Evolutionary conservation across 2,329 filamentous ascomycete species (phyloP), one percentile per base, ranked within the genome.

Genomic region (Aureobasidium sp.): DNA sequence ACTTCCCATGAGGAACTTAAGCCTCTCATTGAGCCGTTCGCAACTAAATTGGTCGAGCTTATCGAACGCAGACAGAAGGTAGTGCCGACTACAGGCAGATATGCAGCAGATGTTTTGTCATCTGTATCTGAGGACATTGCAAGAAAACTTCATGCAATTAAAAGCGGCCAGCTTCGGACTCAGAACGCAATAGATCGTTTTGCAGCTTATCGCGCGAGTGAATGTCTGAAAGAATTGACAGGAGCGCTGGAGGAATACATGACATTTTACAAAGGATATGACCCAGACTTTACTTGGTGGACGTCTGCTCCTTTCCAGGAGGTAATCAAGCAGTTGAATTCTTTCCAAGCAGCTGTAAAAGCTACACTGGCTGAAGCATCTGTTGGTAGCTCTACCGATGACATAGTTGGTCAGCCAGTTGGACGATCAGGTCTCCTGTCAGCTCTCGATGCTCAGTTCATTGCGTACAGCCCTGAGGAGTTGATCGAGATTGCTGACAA

Each of bases 201-300:
- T 12, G 76, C 72, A 4, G 80, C 80, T 0, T 80, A 77, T 64
- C 78, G 79, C 29, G 81, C 81, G 5, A 75, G 75, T 3, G 76
- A 75, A 17, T 75, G 75, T 0, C 68, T 82, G 0, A 67, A 68
- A 5, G 70, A 77, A 29, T 68, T 85, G 5, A 70, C 72, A 0
- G 56, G 37, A 0, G 75, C 78, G 53, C 69, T 85, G 0, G 65
- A 71, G 1, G 81, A 85, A 65, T 79, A 78, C 67, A 78, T 75
- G 60, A 63, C 53, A 0, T 86, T 84, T 67, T 85, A 82, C 68
- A 72, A 74, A 34, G 78, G 77, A 2, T 85, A 85, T 65, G 80
- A 85, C 64, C 82, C 83, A 0, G 62, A 76, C 15, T 84, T 84
- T 60, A 78, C 81, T 46, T 85, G 81, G 80, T 86, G 83, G 83